Conservation (phyloP, 202 grass and related monocot genomes). For the Digitaria exilis region DNA sequence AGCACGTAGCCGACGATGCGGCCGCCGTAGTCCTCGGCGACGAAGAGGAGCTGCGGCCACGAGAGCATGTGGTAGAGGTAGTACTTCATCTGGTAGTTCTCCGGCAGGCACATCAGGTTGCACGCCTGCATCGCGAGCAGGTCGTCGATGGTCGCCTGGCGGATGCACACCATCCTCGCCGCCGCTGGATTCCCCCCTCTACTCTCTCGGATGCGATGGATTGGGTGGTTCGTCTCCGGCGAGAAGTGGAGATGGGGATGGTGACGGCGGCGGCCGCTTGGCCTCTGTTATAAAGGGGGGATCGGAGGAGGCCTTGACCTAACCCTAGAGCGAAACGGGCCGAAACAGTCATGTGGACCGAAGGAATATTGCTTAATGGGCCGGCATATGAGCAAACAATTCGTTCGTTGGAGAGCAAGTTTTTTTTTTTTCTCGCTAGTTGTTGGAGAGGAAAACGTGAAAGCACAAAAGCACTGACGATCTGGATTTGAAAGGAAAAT, state of each 20-base stretch:
- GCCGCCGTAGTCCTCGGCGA: slow-evolving; percentile 91
- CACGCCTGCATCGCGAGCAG: slow-evolving; percentile 97
- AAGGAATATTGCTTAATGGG: neutral
- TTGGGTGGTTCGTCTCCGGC: slow-evolving; percentile 20
- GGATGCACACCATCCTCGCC: slow-evolving; percentile 85
- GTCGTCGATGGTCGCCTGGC: slow-evolving; percentile 91
- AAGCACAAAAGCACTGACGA: neutral
- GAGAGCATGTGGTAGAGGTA: slow-evolving; percentile 98
- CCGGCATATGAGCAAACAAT: neutral
- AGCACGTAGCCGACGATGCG: slow-evolving; percentile 93
- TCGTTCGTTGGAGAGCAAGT: no score
- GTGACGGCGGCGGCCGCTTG: slow-evolving; percentile 19
- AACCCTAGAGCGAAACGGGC: slow-evolving; percentile 50
- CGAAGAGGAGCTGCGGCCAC: slow-evolving; percentile 98
- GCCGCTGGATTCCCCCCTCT: neutral
- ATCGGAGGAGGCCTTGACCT: slow-evolving; percentile 28
- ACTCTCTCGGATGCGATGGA: neutral
- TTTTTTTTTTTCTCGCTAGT: no score
- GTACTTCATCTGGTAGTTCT: slow-evolving; percentile 99
- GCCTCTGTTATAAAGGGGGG: slow-evolving; percentile 35
- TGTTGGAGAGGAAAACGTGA: no score
- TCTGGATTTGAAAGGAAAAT: neutral
- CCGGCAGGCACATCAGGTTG: slow-evolving; percentile 98
- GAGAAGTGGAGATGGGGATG: neutral
- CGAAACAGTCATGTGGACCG: neutral